phyloP scores from a whole-genome alignment of 2,329 filamentous ascomycete genomes.

The Diaporthe citri region DNA sequence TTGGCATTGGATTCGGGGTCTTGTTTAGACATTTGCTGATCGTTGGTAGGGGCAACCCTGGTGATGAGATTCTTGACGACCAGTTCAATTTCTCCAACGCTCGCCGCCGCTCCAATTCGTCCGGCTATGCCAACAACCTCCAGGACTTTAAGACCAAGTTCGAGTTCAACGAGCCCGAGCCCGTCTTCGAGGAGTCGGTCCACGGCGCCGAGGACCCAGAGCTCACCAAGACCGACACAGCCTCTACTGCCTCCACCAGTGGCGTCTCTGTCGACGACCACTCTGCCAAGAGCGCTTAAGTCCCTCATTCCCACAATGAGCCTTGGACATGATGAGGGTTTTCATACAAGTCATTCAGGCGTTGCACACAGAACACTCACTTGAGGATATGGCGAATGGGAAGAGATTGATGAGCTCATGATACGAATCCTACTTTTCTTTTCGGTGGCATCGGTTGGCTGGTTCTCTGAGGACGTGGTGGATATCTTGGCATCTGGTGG shows the following conservation, averaged over 20 bases:
- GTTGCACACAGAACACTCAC: constrained; percentile 37
- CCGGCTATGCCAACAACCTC: constrained; percentile 76
- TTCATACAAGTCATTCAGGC: constrained; percentile 35
- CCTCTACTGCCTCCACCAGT: constrained; percentile 64
- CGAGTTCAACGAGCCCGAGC: constrained; percentile 88
- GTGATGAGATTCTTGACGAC: constrained; percentile 87
- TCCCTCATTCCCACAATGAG: constrained; percentile 10
- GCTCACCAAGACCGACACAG: constrained; percentile 66
- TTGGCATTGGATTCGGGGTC: neutral
- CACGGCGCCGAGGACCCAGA: constrained; percentile 77
- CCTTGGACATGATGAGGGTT: constrained; percentile 41
- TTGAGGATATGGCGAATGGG: constrained; percentile 17
- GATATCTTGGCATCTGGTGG: constrained; percentile 35
- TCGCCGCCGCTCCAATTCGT: constrained; percentile 94
- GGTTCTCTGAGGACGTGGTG: constrained; percentile 22
- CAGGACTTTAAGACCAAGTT: constrained; percentile 96
- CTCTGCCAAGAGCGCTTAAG: constrained; percentile 46
- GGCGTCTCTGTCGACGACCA: constrained; percentile 67
- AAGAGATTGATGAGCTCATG: constrained; percentile 28
- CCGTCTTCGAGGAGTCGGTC: constrained; percentile 89
- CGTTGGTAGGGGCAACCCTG: constrained; percentile 78
- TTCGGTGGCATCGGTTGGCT: constrained; percentile 30
- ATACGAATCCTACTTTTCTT: constrained; percentile 20
- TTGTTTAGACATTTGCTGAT: constrained; percentile 34
- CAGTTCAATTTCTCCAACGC: constrained; percentile 86